Percentiles rank a stretch among this genome's conserved stretches.
Evolutionary conservation across 495 filamentous ascomycete species (phyloP).

Genomic region (Aspergillus bertholletiae): DNA sequence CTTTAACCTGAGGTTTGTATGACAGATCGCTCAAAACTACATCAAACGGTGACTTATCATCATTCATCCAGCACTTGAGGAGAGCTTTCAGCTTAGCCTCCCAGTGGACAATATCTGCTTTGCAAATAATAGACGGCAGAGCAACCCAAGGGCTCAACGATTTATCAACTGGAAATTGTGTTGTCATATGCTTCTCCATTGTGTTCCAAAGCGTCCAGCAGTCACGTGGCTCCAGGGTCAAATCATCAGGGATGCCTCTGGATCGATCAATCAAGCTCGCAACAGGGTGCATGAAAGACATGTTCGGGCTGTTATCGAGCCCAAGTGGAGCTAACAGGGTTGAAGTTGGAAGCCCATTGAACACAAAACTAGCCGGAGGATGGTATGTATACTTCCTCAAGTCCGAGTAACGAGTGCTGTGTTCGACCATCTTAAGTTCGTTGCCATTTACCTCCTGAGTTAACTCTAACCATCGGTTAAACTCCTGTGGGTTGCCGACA

Average conservation of each 20-base stretch:
- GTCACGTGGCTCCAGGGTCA: constrained; percentile 67
- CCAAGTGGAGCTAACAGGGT: constrained; percentile 38
- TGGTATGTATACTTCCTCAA: constrained; percentile 65
- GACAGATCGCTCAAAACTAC: constrained; percentile 42
- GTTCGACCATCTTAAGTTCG: constrained; percentile 61
- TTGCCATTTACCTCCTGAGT: constrained; percentile 56
- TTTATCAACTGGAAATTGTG: constrained; percentile 38
- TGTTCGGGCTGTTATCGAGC: constrained; percentile 47
- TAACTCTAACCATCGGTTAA: constrained; percentile 60
- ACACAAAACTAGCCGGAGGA: constrained; percentile 48
- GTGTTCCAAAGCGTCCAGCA: constrained; percentile 60
- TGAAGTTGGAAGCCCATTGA: constrained; percentile 50
- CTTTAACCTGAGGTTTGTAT: not conserved
- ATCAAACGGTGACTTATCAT: constrained; percentile 59
- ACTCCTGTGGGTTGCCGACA: constrained; percentile 70
- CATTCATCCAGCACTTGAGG: constrained; percentile 57
- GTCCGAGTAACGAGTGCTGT: constrained; percentile 67
- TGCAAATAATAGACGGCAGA: constrained; percentile 46
- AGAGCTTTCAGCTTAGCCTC: constrained; percentile 56
- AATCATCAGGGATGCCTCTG: constrained; percentile 58
- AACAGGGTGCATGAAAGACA: constrained; percentile 67
- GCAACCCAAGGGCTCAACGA: constrained; percentile 44
- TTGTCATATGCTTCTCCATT: constrained; percentile 52
- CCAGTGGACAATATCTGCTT: constrained; percentile 64
- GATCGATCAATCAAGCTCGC: constrained; percentile 56